These are phyloP conservation scores for Geotrichum reessii DNA, from an alignment of 1,139 yeast genomes.

Conservation along the genomic window DNA sequence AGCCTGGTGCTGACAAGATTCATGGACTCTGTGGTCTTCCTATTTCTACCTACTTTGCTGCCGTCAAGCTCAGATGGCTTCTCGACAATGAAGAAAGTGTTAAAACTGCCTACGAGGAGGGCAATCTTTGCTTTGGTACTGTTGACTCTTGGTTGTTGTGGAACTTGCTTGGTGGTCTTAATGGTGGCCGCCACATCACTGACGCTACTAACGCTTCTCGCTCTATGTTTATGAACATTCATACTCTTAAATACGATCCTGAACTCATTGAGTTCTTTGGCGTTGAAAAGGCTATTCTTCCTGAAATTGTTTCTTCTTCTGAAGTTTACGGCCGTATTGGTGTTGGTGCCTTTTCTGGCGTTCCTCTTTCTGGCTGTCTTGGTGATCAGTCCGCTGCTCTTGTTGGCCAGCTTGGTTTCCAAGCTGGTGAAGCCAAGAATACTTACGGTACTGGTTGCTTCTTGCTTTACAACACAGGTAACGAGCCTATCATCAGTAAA, in stretches of 20 bases:
- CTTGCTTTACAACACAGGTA: constrained; percentile 82
- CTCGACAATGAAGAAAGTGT: constrained; percentile 73
- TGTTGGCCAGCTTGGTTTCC: constrained; percentile 86
- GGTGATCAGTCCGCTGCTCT: constrained; percentile 95
- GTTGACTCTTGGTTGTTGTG: constrained; percentile 92
- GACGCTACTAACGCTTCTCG: constrained; percentile 91
- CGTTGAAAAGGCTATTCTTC: constrained; percentile 60
- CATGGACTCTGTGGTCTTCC: constrained; percentile 78
- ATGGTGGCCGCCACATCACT: constrained; percentile 54
- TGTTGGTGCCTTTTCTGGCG: constrained; percentile 39
- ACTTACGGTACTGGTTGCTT: constrained; percentile 98
- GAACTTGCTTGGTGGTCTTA: constrained; percentile 63
- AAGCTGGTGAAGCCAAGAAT: constrained; percentile 83
- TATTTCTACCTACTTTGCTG: constrained; percentile 84
- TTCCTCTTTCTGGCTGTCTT: constrained; percentile 82
- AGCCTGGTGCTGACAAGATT: constrained; percentile 57
- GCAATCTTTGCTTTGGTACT: constrained; percentile 87
- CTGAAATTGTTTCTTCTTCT: constrained; percentile 75
- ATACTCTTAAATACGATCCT: constrained; percentile 69
- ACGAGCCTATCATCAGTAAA: constrained; percentile 48
- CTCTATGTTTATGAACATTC: constrained; percentile 84
- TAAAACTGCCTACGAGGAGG: constrained; percentile 61
- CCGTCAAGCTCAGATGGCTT: constrained; percentile 86
- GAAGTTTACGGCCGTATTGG: constrained; percentile 63
- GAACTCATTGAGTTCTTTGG: constrained; percentile 74